Evolutionary conservation across 2,329 filamentous ascomycete genomes (phyloP), one percentile per base, ranked within the genome.

Genomic region (Sordariomycetes sp.): DNA sequence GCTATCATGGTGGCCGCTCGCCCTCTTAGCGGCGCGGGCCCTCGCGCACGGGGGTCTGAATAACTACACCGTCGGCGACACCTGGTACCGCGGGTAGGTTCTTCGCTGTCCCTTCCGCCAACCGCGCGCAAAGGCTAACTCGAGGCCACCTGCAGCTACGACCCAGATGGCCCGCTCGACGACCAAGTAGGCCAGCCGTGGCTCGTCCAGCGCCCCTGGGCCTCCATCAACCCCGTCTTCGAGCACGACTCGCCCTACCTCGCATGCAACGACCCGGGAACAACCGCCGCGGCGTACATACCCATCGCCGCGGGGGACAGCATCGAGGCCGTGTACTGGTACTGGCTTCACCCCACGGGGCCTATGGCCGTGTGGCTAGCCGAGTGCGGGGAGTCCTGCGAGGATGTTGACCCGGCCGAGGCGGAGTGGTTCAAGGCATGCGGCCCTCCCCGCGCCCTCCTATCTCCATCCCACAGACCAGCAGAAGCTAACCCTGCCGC

Each of bases 351-450:
- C 77, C 75, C 55, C 78, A 82, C 71, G 68, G 79, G 79, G 8
- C 79, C 79, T 35, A 68, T 81, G 64, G 72, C 78, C 61, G 78
- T 76, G 58, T 82, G 79, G 67, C 76, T 82, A 63, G 76, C 79
- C 22, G 61, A 66, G 54, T 74, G 70, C 69, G 71, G 69, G 51
- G 67, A 68, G 55, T 60, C 58, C 54, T 73, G 77, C 57, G 77
- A 72, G 62, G 67, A 69, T 3, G 67, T 69, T 28, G 64, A 69
- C 61, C 46, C 55, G 7, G 50, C 32, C n/a, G 66, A 70, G 57
- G 70, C 73, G 56, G 63, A 77, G 74, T 76, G 74, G 74, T 57
- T 57, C 55, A 57, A 57, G 55, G 55, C 53, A 53, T 10, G 34
- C 34, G 2, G 2, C 12, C 16, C 34, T 40, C 20, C 32, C n/a